These are phyloP conservation scores for Lolium perenne DNA, from an alignment of 176 grass and related monocot genomes.

Conservation along the genomic window DNA sequence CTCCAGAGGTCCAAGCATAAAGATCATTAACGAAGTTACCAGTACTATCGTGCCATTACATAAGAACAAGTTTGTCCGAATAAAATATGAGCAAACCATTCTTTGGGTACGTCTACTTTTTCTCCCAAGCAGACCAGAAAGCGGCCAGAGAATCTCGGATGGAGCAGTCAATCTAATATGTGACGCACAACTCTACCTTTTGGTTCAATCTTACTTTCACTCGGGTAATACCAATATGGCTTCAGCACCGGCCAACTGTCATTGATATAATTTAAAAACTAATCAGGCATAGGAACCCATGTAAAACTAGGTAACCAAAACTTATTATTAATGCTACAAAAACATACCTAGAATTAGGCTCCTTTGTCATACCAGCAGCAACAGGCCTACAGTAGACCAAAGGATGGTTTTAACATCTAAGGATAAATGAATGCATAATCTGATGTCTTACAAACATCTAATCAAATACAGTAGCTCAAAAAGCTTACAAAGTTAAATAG, in stretches of 20 bases:
- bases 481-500: background rate
- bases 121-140: no score
- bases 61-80: background rate
- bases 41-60: background rate
- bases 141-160: no score
- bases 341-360: background rate
- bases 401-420: background rate
- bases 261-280: background rate
- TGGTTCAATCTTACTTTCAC: background rate
- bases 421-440: background rate
- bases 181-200: background rate
- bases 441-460: background rate
- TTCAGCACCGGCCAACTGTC: background rate
- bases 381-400: background rate
- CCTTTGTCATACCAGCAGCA: background rate
- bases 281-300: no score
- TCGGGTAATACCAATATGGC: slow-evolving; percentile 8
- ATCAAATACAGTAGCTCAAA: background rate
- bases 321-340: background rate
- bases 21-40: background rate
- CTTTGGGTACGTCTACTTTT: background rate
- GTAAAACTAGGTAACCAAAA: background rate
- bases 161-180: background rate
- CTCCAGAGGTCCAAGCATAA: no score
- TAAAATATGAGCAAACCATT: slow-evolving; percentile 6